Conservation (phyloP, 2,329 filamentous ascomycete species). For the Colletotrichum paranaense region DNA sequence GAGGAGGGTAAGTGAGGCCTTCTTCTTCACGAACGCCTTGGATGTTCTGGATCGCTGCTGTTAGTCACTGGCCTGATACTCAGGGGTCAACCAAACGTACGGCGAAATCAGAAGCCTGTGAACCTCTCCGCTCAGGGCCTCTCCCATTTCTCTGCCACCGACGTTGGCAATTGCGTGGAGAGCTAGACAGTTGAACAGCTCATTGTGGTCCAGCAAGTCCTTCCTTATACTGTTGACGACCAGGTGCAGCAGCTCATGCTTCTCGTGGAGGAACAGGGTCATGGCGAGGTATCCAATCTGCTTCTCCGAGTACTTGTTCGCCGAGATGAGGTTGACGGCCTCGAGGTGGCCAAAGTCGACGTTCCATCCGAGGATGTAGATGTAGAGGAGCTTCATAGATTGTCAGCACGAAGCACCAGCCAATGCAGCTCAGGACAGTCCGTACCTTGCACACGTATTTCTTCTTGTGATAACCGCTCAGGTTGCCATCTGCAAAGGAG, state of each 20-base stretch:
- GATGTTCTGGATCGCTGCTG: conserved; percentile 62
- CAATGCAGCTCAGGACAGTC: conserved; percentile 1
- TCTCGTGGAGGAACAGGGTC: conserved; percentile 95
- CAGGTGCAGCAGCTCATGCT: conserved; percentile 94
- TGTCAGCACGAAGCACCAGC: conserved; percentile 38
- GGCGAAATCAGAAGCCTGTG: conserved; percentile 94
- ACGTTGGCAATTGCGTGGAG: conserved; percentile 98
- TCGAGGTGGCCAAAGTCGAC: conserved; percentile 99
- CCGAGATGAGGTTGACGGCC: conserved; percentile 96
- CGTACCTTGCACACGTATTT: conserved; percentile 98
- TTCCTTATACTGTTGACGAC: conserved; percentile 99
- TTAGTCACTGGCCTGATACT: not conserved
- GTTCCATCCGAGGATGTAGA: conserved; percentile 99
- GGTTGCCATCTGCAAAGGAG: conserved; percentile 74
- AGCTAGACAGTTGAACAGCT: conserved; percentile 96
- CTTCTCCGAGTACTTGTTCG: conserved; percentile 98
- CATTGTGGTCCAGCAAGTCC: conserved; percentile 93
- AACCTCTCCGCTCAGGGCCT: conserved; percentile 90
- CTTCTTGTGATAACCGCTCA: conserved; percentile 99
- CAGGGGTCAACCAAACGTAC: conserved; percentile 61
- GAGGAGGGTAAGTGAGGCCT: conserved; percentile 92
- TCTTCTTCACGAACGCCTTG: conserved; percentile 99
- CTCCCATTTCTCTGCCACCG: conserved; percentile 95
- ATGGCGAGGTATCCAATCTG: conserved; percentile 99
- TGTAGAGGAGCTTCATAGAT: conserved; percentile 82